Conservation (phyloP, 2,329 filamentous ascomycete genomes). For the Aureobasidium uvarum region DNA sequence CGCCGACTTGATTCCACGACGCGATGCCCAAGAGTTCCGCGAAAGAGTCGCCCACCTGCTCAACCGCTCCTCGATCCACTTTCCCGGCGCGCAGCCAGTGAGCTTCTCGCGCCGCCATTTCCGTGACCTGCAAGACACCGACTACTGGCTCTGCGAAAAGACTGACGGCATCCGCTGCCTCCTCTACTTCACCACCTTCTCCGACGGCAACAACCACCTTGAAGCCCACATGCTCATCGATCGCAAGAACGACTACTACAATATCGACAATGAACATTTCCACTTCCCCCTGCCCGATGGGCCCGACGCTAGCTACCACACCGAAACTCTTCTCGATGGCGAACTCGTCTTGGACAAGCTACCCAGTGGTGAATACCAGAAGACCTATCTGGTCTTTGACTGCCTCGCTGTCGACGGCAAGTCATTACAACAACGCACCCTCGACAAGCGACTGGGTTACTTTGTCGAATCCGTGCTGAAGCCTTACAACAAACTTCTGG, state of each 20-base stretch:
- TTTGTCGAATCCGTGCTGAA: slow-evolving; percentile 74
- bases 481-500: slow-evolving; percentile 56
- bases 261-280: slow-evolving; percentile 64
- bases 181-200: slow-evolving; percentile 74
- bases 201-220: slow-evolving; percentile 37
- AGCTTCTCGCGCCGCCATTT: slow-evolving; percentile 83
- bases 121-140: slow-evolving; percentile 72
- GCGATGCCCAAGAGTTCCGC: slow-evolving; percentile 35
- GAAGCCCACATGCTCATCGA: slow-evolving; percentile 93
- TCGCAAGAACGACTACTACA: slow-evolving; percentile 97
- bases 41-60: slow-evolving; percentile 56
- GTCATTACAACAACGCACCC: slow-evolving; percentile 70
- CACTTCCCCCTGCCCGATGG: slow-evolving; percentile 75
- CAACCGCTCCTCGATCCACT: slow-evolving; percentile 64
- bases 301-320: slow-evolving; percentile 64
- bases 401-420: slow-evolving; percentile 78
- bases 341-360: slow-evolving; percentile 87
- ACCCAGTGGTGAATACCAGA: slow-evolving; percentile 63
- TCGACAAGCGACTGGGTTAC: slow-evolving; percentile 87
- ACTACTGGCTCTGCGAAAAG: slow-evolving; percentile 99
- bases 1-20: slow-evolving; percentile 30
- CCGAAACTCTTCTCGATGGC: slow-evolving; percentile 81
- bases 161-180: slow-evolving; percentile 94
- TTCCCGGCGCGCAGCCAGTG: slow-evolving; percentile 91
- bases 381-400: slow-evolving; percentile 91